phyloP scores from a whole-genome alignment of 495 filamentous ascomycete species.

The Penicillium manginii region DNA sequence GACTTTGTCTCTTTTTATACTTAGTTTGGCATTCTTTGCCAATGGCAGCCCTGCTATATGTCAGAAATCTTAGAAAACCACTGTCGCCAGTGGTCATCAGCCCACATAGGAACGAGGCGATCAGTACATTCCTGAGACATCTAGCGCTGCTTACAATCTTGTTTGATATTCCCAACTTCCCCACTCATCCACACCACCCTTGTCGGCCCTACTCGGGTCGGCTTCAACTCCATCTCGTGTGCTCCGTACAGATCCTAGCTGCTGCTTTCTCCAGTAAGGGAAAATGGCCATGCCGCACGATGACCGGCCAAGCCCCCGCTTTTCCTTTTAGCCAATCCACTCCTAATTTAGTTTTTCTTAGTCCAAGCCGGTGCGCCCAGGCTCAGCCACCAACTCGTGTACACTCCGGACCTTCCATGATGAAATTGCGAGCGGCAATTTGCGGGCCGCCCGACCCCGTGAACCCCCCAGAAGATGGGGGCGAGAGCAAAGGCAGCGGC shows the following conservation, averaged over 20 bases:
- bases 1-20: background rate
- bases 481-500: slow-evolving; percentile 4
- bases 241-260: background rate
- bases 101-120: background rate
- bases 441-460: background rate
- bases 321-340: slow-evolving; percentile 5
- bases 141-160: background rate
- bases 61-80: background rate
- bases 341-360: background rate
- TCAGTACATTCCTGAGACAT: slow-evolving; percentile 1
- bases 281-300: slow-evolving; percentile 4
- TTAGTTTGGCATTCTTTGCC: background rate
- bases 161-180: background rate
- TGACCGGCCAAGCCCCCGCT: background rate
- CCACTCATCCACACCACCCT: background rate
- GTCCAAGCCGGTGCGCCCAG: background rate
- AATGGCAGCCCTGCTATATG: background rate
- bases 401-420: background rate
- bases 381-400: slow-evolving; percentile 4
- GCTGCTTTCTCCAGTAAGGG: slow-evolving; percentile 2
- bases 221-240: background rate
- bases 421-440: background rate
- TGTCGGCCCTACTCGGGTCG: slow-evolving; percentile 1
- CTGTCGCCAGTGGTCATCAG: background rate
- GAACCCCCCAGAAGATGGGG: background rate